phyloP scores from a whole-genome alignment of 108 stramenopile species.

The Cylindrotheca fusiformis region DNA sequence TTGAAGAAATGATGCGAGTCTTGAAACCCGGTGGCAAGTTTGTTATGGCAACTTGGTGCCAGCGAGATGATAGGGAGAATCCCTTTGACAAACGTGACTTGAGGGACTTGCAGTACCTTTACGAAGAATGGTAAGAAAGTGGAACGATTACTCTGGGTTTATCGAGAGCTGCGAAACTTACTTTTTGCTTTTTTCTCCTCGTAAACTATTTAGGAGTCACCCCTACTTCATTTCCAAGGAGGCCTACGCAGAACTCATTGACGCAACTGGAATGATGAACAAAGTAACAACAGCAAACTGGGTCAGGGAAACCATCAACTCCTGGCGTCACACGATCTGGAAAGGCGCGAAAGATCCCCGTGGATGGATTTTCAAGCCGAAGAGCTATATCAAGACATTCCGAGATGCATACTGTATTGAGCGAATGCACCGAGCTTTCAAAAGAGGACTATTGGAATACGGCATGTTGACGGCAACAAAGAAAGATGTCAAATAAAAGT shows the following conservation, averaged over 20 bases:
- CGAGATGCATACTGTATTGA: slow-evolving; percentile 94
- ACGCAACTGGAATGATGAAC: slow-evolving; percentile 86
- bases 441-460: slow-evolving; percentile 95
- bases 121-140: slow-evolving; percentile 88
- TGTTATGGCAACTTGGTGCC: slow-evolving; percentile 97
- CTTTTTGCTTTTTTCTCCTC: neutral
- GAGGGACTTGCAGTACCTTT: slow-evolving; percentile 91
- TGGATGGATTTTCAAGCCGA: slow-evolving; percentile 89
- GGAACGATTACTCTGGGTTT: neutral
- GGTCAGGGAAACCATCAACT: slow-evolving; percentile 85
- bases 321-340: slow-evolving; percentile 95
- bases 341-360: slow-evolving; percentile 92
- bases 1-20: slow-evolving; percentile 96
- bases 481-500: too few species aligned
- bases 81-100: slow-evolving; percentile 88
- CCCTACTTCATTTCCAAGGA: slow-evolving; percentile 97
- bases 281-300: slow-evolving; percentile 85
- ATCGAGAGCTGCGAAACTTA: too few species aligned
- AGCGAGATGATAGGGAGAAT: slow-evolving; percentile 81
- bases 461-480: slow-evolving; percentile 93
- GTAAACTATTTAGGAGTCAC: slow-evolving; percentile 92
- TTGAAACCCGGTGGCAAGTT: slow-evolving; percentile 95
- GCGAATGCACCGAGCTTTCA: slow-evolving; percentile 95
- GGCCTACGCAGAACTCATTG: slow-evolving; percentile 84
- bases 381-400: slow-evolving; percentile 80